These are phyloP conservation scores for Phyllosticta citrichinensis DNA, from an alignment of 2,329 filamentous ascomycete genomes.

Conservation along the genomic window DNA sequence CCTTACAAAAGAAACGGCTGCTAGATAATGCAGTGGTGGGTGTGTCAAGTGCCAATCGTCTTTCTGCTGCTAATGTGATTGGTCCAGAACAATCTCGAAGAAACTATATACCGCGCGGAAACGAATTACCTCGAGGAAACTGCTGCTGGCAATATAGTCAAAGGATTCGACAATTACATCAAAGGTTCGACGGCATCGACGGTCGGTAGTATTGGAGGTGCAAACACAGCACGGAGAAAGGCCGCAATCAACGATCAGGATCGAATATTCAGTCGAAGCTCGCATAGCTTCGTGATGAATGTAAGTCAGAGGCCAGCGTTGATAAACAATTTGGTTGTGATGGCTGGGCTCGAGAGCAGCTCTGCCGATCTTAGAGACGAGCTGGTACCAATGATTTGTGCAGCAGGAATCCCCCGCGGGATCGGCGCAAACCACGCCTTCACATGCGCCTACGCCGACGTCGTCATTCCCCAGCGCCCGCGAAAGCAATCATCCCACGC, in stretches of 20 bases:
- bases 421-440: slow-evolving; percentile 32
- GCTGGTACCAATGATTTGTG: not conserved
- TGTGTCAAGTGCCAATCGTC: not conserved
- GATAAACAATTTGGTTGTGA: not conserved
- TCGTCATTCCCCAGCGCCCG: slow-evolving; percentile 35
- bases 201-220: slow-evolving; percentile 35
- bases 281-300: slow-evolving; percentile 25
- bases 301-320: slow-evolving; percentile 16
- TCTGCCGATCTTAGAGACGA: not conserved
- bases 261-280: slow-evolving; percentile 53
- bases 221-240: slow-evolving; percentile 46
- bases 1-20: slow-evolving; percentile 54
- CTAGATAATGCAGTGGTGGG: slow-evolving; percentile 52
- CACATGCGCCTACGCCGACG: slow-evolving; percentile 38
- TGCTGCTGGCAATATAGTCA: slow-evolving; percentile 84
- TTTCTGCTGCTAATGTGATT: not conserved
- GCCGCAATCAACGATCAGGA: slow-evolving; percentile 57
- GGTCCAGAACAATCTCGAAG: slow-evolving; percentile 49
- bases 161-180: slow-evolving; percentile 96
- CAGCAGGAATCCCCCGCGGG: slow-evolving; percentile 29
- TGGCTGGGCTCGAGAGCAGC: not conserved
- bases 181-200: slow-evolving; percentile 58
- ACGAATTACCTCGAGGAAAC: slow-evolving; percentile 81
- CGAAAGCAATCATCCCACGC: slow-evolving; percentile 35
- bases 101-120: slow-evolving; percentile 75